Evolutionary conservation across 192 early-diverging fungal species (phyloP).

Genomic region (Coemansia sp.): DNA sequence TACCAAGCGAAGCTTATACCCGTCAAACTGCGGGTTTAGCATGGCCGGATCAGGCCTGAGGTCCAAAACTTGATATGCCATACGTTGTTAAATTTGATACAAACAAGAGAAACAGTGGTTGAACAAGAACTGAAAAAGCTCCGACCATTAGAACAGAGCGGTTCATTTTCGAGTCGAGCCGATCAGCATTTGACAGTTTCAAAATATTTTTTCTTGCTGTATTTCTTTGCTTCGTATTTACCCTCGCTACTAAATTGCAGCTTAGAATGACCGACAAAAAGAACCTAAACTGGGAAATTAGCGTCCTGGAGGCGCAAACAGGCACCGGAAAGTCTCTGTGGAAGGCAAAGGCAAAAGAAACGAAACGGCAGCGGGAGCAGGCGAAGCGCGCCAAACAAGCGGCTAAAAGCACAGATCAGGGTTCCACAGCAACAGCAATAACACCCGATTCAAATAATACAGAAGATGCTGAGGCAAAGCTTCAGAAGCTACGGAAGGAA

Average conservation of each 20-base stretch:
- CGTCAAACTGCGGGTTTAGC: constrained; percentile 68
- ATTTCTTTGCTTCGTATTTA: neutral
- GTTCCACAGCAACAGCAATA: neutral
- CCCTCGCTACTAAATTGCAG: neutral
- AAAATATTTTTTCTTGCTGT: neutral
- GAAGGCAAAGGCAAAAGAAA: constrained; percentile 23
- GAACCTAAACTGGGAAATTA: constrained; percentile 31
- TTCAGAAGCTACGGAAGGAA: constrained; percentile 15
- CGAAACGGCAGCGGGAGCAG: constrained; percentile 14
- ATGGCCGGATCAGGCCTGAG: constrained; percentile 47
- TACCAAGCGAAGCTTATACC: constrained; percentile 67
- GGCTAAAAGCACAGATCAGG: neutral
- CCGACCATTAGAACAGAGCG: neutral
- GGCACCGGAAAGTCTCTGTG: constrained; percentile 17
- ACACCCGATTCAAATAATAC: neutral
- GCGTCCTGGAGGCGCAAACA: constrained; percentile 24
- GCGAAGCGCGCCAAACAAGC: constrained; percentile 11
- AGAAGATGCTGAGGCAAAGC: constrained; percentile 5
- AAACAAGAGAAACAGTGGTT: no score
- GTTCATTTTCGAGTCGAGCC: neutral
- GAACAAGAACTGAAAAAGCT: no score
- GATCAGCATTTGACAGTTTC: neutral
- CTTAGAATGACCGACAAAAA: constrained; percentile 14
- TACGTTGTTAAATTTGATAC: neutral
- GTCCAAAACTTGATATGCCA: constrained; percentile 35